phyloP scores from a whole-genome alignment of 2,329 filamentous ascomycete genomes.

The Cryphonectria japonica region DNA sequence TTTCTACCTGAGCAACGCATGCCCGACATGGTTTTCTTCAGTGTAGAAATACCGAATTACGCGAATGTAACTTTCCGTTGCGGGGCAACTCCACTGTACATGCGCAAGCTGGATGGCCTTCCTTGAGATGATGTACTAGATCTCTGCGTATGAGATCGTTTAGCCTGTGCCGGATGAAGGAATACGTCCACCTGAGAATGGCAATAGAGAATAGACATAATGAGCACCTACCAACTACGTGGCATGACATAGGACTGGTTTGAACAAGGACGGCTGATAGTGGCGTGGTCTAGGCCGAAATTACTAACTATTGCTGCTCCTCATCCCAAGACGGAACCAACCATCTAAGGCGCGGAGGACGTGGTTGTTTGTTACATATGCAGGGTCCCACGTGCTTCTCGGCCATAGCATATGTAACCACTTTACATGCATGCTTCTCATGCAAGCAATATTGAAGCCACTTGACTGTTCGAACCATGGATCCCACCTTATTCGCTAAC shows the following conservation, averaged over 20 bases:
- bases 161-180: too few relatives aligned
- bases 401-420: background rate
- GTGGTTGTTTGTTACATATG: background rate
- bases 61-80: background rate
- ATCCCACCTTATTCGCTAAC: background rate
- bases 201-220: background rate
- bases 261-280: background rate
- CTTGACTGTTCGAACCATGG: background rate
- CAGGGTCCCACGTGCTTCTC: background rate
- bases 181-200: background rate
- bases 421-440: background rate
- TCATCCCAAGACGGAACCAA: too few relatives aligned
- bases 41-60: background rate
- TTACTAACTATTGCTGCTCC: background rate
- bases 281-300: background rate
- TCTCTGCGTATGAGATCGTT: background rate
- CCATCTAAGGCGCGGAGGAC: background rate
- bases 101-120: background rate
- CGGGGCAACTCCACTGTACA: background rate
- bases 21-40: background rate
- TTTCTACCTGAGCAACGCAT: background rate
- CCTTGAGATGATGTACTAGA: too few relatives aligned
- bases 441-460: background rate
- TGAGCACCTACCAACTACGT: background rate
- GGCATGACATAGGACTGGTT: background rate